Evolutionary conservation across 2,329 filamentous ascomycete genomes (phyloP).

Genomic region (Sporothrix variecibatus): DNA sequence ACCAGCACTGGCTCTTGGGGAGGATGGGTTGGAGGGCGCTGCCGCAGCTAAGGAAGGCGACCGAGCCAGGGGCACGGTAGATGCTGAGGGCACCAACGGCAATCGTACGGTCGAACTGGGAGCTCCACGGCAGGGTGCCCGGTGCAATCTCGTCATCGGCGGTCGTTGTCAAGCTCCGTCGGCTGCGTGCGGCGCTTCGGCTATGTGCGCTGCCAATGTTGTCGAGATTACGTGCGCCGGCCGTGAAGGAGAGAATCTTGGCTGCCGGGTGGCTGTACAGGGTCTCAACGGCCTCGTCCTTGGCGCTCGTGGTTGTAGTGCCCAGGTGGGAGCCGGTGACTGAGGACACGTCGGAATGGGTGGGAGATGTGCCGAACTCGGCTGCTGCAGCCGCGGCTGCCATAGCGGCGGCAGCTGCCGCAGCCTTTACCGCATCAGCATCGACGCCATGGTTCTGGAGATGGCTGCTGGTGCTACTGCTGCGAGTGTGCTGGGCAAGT

Average conservation of each 20-base stretch:
- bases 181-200: constrained; percentile 26
- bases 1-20: constrained; percentile 91
- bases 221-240: constrained; percentile 41
- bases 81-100: constrained; percentile 78
- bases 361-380: constrained; percentile 23
- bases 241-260: constrained; percentile 64
- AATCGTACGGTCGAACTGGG: constrained; percentile 76
- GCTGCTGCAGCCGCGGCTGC: constrained; percentile 29
- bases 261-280: constrained; percentile 73
- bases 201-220: constrained; percentile 37
- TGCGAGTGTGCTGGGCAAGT: constrained; percentile 3
- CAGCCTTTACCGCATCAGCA: constrained; percentile 20
- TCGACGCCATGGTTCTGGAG: constrained; percentile 13
- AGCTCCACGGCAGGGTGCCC: constrained; percentile 71
- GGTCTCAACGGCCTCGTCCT: constrained; percentile 57
- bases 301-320: constrained; percentile 24
- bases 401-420: constrained; percentile 19
- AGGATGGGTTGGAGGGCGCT: constrained; percentile 82
- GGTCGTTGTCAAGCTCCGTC: constrained; percentile 22
- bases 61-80: constrained; percentile 81
- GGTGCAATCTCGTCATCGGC: constrained; percentile 49
- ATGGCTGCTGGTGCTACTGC: constrained; percentile 15
- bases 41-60: constrained; percentile 85
- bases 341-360: constrained; percentile 24
- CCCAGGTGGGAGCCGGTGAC: constrained; percentile 14